Base-by-base conservation (phyloP, 2,329 filamentous ascomycete species). In the Fusarium pilosicola region DNA sequence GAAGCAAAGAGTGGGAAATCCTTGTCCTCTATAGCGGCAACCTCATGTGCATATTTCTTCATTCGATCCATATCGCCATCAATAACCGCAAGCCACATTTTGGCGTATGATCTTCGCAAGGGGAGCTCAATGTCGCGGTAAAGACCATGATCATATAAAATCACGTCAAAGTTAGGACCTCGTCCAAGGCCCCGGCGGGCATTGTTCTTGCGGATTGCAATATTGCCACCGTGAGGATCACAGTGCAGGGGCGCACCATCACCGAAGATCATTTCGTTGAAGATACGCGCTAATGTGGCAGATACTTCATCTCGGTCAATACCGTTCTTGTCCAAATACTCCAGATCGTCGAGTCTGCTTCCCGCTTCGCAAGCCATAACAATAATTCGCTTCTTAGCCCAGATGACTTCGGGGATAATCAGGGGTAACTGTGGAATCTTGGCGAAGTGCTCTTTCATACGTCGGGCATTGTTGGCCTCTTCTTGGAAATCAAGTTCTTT, bases 231-330 rank as follows among this genome's bases (percentile, higher is more conserved):
- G 79, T 99, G 96, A 0, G 96, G 96, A 80, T 99, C 96, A 83
- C 96, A 99, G 84, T 99, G 96, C 44, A 99, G 85, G 1, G 96
- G 95, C 0, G 96, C 96, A 67, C 92, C 89, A 59, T 92, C 89
- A 55, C 96, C 95, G 75, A 99, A 99, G 76, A 99, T 98, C 96
- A 99, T 99, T 81, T 98, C 95, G 85, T 99, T 99, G 88, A 99
- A 99, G 67, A 99, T 94, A 67, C 92, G 91, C 0, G 96, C 93
- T 8, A 99, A 86, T 0, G 95, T 93, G 3, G 96, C 95, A 0
- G 95, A 97, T 10, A 99, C 96, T 82, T 98, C 96, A 79, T 98
- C 96, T 26, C 96, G 91, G 82, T 97, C 94, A 80, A 99, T 99
- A 65, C 90, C 89, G 80, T 97, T 93, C 12, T 88, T 85, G 81